Evolutionary conservation across 352 stramenopile genomes (phyloP).

Genomic region (Globisporangium takayamanum): DNA sequence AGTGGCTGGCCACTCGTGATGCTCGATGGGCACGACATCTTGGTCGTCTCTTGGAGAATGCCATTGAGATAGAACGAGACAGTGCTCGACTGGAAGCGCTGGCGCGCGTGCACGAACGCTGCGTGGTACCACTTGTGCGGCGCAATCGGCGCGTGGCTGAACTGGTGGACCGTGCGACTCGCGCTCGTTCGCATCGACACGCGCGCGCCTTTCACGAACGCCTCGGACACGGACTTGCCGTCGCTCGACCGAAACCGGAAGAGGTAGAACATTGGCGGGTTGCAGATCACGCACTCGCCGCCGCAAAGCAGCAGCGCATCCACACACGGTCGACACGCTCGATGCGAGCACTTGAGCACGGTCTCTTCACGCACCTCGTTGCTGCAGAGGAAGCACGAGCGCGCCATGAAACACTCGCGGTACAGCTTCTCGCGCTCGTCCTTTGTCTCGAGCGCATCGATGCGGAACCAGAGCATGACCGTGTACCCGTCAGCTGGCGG

Average conservation of each 20-base stretch:
- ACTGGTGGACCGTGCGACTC: slow-evolving; percentile 41
- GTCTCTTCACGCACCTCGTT: slow-evolving; percentile 37
- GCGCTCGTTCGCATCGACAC: slow-evolving; percentile 62
- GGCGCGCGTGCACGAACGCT: slow-evolving; percentile 47
- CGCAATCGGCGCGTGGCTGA: slow-evolving; percentile 41
- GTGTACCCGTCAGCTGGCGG: slow-evolving; percentile 59
- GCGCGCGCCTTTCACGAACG: slow-evolving; percentile 55
- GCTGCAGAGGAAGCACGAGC: slow-evolving; percentile 52
- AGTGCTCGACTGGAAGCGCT: slow-evolving; percentile 68
- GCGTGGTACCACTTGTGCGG: slow-evolving; percentile 43
- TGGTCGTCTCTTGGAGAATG: slow-evolving; percentile 55
- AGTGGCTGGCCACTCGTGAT: slow-evolving; percentile 44
- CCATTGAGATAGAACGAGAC: slow-evolving; percentile 58
- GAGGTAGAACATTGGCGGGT: slow-evolving; percentile 65
- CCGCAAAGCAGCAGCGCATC: slow-evolving; percentile 47
- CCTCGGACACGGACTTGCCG: slow-evolving; percentile 58
- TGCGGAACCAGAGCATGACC: slow-evolving; percentile 57
- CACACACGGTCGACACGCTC: slow-evolving; percentile 44
- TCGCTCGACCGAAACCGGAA: slow-evolving; percentile 66
- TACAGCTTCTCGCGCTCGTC: slow-evolving; percentile 59
- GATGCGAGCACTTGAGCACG: slow-evolving; percentile 65
- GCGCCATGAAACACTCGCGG: slow-evolving; percentile 44
- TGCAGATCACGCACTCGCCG: slow-evolving; percentile 66
- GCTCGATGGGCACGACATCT: slow-evolving; percentile 62
- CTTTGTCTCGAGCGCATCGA: slow-evolving; percentile 49